Percentiles rank a stretch among this genome's conserved stretches.
phyloP scores from a whole-genome alignment of 441 rosid genomes.

The Eruca vesicaria region DNA sequence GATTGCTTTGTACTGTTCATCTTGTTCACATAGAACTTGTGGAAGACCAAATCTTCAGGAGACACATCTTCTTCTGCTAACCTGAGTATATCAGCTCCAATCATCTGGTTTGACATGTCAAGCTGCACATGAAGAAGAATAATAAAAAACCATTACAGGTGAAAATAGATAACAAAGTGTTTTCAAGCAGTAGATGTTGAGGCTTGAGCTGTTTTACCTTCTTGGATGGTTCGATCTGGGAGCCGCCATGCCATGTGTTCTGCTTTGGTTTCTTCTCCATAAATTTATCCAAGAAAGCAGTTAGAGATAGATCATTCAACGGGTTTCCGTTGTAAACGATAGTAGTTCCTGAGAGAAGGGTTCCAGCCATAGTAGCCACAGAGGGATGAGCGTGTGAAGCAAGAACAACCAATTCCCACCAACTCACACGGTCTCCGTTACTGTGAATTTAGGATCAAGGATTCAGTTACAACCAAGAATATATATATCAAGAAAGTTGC shows the following conservation, averaged over 20 bases:
- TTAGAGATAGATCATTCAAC: slow-evolving; percentile 66
- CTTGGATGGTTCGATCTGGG: slow-evolving; percentile 94
- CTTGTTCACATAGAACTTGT: slow-evolving; percentile 83
- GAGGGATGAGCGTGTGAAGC: slow-evolving; percentile 94
- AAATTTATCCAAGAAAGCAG: slow-evolving; percentile 91
- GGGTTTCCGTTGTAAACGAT: slow-evolving; percentile 95
- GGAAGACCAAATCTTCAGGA: slow-evolving; percentile 91
- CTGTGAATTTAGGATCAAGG: slow-evolving; percentile 40
- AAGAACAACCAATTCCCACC: slow-evolving; percentile 96
- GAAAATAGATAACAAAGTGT: not conserved
- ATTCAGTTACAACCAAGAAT: slow-evolving; percentile 7
- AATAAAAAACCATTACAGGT: slow-evolving; percentile 12
- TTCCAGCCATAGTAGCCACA: slow-evolving; percentile 95
- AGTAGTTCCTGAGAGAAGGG: slow-evolving; percentile 83
- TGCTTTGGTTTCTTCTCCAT: slow-evolving; percentile 97
- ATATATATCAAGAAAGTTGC: not conserved
- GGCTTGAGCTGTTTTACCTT: slow-evolving; percentile 47
- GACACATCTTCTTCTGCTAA: slow-evolving; percentile 84
- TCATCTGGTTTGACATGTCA: slow-evolving; percentile 73
- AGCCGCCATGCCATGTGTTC: slow-evolving; percentile 92
- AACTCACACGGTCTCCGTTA: slow-evolving; percentile 81
- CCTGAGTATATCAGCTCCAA: slow-evolving; percentile 78
- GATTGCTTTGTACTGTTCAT: slow-evolving; percentile 60
- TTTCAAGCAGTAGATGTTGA: not conserved
- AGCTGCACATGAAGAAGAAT: slow-evolving; percentile 49